phyloP scores from a whole-genome alignment of 352 stramenopile genomes.

The Globisporangium spiculum region DNA sequence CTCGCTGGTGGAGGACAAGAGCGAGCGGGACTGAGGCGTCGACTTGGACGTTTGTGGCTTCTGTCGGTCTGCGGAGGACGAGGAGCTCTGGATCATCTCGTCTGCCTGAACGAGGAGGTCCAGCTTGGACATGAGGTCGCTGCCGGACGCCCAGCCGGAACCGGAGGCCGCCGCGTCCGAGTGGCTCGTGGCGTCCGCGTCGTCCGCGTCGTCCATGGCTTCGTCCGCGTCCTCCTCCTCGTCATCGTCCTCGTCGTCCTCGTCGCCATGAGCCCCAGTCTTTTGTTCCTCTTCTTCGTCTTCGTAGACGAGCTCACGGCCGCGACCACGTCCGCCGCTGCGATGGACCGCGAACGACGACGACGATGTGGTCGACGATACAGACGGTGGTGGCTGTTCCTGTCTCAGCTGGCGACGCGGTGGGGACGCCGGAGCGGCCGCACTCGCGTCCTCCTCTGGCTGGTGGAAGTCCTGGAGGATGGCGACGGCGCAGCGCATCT shows the following conservation, averaged over 20 bases:
- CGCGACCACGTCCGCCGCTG: not conserved
- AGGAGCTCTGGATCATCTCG: constrained; percentile 50
- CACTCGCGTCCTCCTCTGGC: constrained; percentile 12
- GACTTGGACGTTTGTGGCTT: not conserved
- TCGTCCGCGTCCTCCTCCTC: constrained; percentile 17
- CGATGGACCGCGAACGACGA: not conserved
- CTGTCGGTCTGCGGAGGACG: not conserved
- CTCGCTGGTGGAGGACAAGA: constrained; percentile 9
- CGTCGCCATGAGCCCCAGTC: constrained; percentile 14
- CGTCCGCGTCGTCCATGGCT: not conserved
- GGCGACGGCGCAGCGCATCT: constrained; percentile 57
- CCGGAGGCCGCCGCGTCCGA: constrained; percentile 10
- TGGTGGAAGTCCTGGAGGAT: constrained; percentile 64
- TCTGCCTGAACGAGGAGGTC: constrained; percentile 71
- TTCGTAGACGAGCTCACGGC: constrained; percentile 14
- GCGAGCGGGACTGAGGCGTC: constrained; percentile 1
- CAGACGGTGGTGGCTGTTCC: not conserved
- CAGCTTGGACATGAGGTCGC: constrained; percentile 43
- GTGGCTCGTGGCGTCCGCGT: not conserved
- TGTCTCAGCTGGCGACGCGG: not conserved
- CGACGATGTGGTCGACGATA: not conserved
- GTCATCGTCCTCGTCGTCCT: not conserved
- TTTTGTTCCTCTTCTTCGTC: constrained; percentile 25
- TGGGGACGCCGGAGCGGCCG: constrained; percentile 5
- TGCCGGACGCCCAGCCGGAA: constrained; percentile 14